Percentiles rank a stretch among this genome's conserved stretches.
These are phyloP conservation scores for Colletotrichum liaoningense DNA, from an alignment of 2,329 filamentous ascomycete species.

Conservation along the genomic window DNA sequence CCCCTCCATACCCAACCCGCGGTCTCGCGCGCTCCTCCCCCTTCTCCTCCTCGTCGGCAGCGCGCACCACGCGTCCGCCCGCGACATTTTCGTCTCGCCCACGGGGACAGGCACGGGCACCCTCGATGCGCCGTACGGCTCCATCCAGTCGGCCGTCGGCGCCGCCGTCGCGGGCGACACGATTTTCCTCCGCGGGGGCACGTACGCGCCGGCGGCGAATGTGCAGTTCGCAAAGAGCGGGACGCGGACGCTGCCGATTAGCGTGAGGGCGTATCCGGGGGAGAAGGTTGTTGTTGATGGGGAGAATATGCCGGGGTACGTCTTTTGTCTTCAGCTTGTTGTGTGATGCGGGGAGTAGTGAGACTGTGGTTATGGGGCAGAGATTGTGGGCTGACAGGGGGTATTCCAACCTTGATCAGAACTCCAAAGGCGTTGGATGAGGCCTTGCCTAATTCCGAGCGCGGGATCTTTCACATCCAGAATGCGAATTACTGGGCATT, in stretches of 20 bases:
- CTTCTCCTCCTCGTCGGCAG: constrained; percentile 1
- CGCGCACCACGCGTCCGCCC: constrained; percentile 1
- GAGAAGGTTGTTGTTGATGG: constrained; percentile 58
- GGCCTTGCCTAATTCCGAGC: constrained; percentile 50
- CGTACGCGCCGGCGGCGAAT: constrained; percentile 54
- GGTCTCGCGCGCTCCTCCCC: neutral
- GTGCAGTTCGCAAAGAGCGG: constrained; percentile 56
- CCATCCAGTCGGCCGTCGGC: constrained; percentile 55
- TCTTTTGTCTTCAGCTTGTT: neutral
- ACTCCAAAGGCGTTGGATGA: constrained; percentile 53
- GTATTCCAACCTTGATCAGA: constrained; percentile 20
- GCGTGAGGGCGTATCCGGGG: constrained; percentile 50
- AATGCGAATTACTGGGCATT: constrained; percentile 57
- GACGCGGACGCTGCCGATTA: constrained; percentile 50
- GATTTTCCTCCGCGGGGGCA: constrained; percentile 55
- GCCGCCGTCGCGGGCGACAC: constrained; percentile 54
- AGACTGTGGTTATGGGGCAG: too few relatives aligned
- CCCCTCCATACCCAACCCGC: neutral
- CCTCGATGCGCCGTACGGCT: constrained; percentile 49
- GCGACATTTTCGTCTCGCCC: constrained; percentile 53
- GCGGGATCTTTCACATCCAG: constrained; percentile 58
- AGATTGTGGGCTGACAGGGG: neutral
- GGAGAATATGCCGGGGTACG: constrained; percentile 49
- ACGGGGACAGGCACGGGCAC: constrained; percentile 51
- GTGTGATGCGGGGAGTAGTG: too few relatives aligned